Base-by-base conservation (phyloP, 2,329 filamentous ascomycete species). In the Akanthomyces muscarius region DNA sequence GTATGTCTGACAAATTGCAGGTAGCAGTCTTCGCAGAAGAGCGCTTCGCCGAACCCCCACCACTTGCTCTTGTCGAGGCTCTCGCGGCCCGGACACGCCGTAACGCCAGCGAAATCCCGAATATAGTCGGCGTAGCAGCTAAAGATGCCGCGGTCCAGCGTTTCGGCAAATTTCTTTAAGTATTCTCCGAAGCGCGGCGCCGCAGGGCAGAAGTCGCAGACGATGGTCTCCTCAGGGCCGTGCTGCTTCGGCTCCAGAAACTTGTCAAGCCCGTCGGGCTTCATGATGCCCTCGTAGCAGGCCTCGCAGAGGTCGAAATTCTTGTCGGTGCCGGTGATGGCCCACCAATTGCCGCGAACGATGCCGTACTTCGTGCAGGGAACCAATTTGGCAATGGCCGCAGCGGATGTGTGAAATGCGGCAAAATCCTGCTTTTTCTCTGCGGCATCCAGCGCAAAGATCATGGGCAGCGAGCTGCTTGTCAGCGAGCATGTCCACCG, bases 11-110 rank as follows among this genome's bases (percentile, higher is more conserved):
- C 68, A 30, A 76, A 73, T 16, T 63, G 66, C 18, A 72, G 36
- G 50, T 73, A 75, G 63, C 76, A 78, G 52, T 73, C 69, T 5
- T 73, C 64, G 21, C 76, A 78, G 7, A 74, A 71, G 6, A 74
- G 63, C 2, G 69, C 71, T 6, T 73, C 71, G 2, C 62, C 64
- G 62, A 75, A 75, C 28, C 75, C 76, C 68, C 72, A 77, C 75
- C 75, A 77, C 14, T 23, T 68, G 2, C 66, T 64, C 28, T 71
- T 69, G 4, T 66, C 67, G 14, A 62, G 65, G 11, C 68, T 65
- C 3, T 69, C 61, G n/a, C 72, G 65, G 1, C 73, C 68, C 2
- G 72, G 69, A n/a, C 75, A 77, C 0, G 60, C 48, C 1, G 67
- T 65, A 0, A 76, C 65, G 0, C 55, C 50, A 2, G 72, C 68